These are phyloP conservation scores for Arthrobotrys iridis DNA, from an alignment of 2,329 filamentous ascomycete genomes.

Conservation along the genomic window DNA sequence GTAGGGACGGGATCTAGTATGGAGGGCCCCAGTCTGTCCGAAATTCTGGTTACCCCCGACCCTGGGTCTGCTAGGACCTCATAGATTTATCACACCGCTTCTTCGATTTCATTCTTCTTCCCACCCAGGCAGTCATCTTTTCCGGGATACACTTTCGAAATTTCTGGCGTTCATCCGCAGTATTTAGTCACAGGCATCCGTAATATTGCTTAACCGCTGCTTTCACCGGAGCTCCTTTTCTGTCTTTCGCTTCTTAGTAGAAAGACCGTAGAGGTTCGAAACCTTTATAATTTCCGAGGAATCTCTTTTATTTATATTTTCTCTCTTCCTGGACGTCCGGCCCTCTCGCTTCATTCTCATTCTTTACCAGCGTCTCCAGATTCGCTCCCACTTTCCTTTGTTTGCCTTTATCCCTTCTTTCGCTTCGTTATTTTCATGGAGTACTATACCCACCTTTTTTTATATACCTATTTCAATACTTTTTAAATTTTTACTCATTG, in stretches of 20 bases:
- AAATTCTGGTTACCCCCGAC: constrained; percentile 7
- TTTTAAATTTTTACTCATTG: neutral
- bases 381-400: neutral
- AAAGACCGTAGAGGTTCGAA: neutral
- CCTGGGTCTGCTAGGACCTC: neutral
- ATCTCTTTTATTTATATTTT: neutral
- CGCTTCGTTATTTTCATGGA: neutral
- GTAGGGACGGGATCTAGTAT: neutral
- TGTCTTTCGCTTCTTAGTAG: neutral
- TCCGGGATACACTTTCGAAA: too few species aligned
- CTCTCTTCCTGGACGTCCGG: neutral
- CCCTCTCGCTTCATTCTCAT: neutral
- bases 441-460: neutral
- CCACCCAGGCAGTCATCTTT: too few species aligned
- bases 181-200: neutral
- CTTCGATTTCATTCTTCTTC: neutral
- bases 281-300: too few species aligned
- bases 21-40: constrained; percentile 28
- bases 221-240: neutral
- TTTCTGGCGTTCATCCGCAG: neutral
- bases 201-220: neutral
- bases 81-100: neutral
- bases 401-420: neutral
- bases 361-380: neutral
- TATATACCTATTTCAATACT: neutral